Evolutionary conservation across 371 early-diverging fungal genomes (phyloP).

Genomic region (Paraphysoderma sedebokerense): DNA sequence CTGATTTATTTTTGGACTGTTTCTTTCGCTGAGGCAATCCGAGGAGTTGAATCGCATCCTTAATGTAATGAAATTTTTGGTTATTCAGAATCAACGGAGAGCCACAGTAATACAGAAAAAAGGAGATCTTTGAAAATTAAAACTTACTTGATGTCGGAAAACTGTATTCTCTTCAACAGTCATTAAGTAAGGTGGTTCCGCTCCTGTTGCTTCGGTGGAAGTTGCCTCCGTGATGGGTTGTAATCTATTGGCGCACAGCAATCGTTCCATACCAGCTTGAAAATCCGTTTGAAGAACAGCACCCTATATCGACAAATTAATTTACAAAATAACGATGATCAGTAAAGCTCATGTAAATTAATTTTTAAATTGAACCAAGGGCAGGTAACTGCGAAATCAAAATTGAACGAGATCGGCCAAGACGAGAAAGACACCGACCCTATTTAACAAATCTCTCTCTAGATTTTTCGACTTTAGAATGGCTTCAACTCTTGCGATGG

Average conservation of each 20-base stretch:
- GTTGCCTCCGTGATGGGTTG: neutral
- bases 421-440: no score
- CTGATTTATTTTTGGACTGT: no score
- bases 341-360: no score
- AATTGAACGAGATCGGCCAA: no score
- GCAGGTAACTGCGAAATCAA: no score
- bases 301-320: neutral
- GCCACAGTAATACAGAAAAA: no score
- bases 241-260: neutral
- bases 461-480: conserved; percentile 65
- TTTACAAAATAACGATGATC: neutral
- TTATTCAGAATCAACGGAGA: no score
- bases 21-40: no score
- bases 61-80: no score
- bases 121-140: no score
- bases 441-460: conserved; percentile 46
- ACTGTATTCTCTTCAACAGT: neutral
- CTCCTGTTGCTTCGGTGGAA: neutral
- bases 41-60: no score
- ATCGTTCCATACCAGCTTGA: neutral
- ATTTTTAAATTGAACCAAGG: no score
- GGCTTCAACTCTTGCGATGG: conserved; percentile 77
- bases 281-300: neutral
- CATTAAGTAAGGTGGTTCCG: neutral
- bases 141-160: neutral